Evolutionary conservation across 257 asterid species (phyloP), one percentile per base, ranked within the genome.

Genomic region (Lycium barbarum): DNA sequence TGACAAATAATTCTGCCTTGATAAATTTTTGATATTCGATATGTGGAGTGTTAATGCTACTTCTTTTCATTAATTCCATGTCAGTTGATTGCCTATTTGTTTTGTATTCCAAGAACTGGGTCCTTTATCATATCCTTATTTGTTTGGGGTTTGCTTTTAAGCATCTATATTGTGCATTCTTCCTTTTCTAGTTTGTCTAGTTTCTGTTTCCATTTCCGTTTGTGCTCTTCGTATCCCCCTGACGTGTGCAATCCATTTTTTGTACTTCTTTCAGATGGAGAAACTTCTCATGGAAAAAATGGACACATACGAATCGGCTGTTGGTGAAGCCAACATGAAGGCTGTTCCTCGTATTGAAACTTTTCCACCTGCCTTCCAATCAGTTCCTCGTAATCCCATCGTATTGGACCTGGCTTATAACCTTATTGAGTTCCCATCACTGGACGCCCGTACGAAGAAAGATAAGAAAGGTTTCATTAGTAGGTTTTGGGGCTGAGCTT

Each of bases 401-500:
- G 89, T 88, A 68, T 83, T 93, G 18, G 96, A 93, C 87, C 90
- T 93, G 76, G 97, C 98, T 43, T 93, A 89, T 88, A 91, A 95
- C 47, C 67, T 88, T 17, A 90, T 96, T 1, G 97, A 92, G 53
- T 96, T 95, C 91, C 98, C 99, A 4, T 90, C 98, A 7, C 95
- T 95, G n/a, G 98, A 91, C 82, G 90, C 82, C 68, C 91, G 94
- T 91, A 95, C 93, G 93, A 94, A 94, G 97, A 96, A 93, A 87
- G 98, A 95, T 80, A 88, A 84, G 86, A 96, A 94, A 91, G 97
- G 99, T 71, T 92, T 95, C 83, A 89, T 96, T 3, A 94, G 97
- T 81, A 91, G 99, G 96, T 87, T 96, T 51, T 96, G 95, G 95
- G 79, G 98, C 57, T 96, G 92, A 93, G 65, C 62, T 61, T 49